A percentile compares a stretch with the other conserved stretches of the same genome.
phyloP scores from a whole-genome alignment of 2,329 filamentous ascomycete genomes.

The Grosmannia penicillata region DNA sequence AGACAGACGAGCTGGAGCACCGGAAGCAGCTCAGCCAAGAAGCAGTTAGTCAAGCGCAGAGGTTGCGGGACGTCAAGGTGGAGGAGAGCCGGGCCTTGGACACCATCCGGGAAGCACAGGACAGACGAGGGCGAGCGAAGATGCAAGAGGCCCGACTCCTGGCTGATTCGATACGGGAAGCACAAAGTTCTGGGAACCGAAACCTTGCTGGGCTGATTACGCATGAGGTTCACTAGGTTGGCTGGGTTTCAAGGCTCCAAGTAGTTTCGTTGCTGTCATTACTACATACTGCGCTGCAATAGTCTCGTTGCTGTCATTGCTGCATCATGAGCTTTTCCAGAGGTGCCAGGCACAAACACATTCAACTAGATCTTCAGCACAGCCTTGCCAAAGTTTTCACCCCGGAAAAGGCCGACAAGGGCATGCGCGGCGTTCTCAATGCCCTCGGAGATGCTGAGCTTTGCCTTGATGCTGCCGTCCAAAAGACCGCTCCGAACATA shows the following conservation, averaged over 20 bases:
- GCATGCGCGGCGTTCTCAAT: conserved; percentile 66
- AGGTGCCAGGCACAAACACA: too few relatives aligned
- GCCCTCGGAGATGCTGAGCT: conserved; percentile 53
- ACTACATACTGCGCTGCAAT: too few relatives aligned
- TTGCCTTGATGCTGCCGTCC: conserved; percentile 60
- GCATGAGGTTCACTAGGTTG: conserved; percentile 28
- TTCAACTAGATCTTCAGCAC: conserved; percentile 44
- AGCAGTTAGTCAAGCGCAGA: conserved; percentile 31
- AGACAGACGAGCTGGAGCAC: conserved; percentile 31
- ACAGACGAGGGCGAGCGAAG: conserved; percentile 27
- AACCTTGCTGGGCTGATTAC: conserved; percentile 41
- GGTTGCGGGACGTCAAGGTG: conserved; percentile 32
- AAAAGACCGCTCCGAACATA: conserved; percentile 62
- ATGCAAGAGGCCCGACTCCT: conserved; percentile 36
- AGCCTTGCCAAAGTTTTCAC: conserved; percentile 78
- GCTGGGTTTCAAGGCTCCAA: too few relatives aligned
- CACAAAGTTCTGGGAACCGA: conserved; percentile 18
- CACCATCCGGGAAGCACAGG: conserved; percentile 28
- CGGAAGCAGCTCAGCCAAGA: conserved; percentile 30
- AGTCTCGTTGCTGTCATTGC: too few relatives aligned
- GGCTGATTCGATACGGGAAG: conserved; percentile 26
- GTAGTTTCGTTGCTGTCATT: too few relatives aligned
- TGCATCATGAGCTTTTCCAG: too few relatives aligned
- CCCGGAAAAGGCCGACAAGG: conserved; percentile 58
- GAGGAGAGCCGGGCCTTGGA: conserved; percentile 37